Base-by-base conservation (phyloP, 1,284 basidiomycete species). In the Ganoderma meredithae region DNA sequence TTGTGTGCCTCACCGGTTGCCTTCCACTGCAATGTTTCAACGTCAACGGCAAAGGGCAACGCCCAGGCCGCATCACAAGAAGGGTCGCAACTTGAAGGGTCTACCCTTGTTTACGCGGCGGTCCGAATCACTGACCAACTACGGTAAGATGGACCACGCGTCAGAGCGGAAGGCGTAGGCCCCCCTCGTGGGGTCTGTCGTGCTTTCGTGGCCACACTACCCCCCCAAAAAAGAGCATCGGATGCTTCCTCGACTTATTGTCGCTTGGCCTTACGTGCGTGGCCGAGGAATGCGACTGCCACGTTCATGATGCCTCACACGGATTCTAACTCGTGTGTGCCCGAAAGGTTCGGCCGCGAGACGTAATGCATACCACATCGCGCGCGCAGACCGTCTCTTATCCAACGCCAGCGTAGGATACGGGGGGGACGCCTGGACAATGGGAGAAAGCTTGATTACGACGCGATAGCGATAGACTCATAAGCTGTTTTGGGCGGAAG, bases 231-330 rank as follows among this genome's bases (percentile, higher is more conserved):
- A 15, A 22, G 36, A 59, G 36, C n/a, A 5, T 7, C 22, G 19
- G 7, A 39, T 25, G 39, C n/a, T 27, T 43, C 58, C 9, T 17
- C 19, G 39, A 15, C 19, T 3, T 19, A 39, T 15, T 41, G 10
- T 47, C 10, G 19, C 43, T 52, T 41, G 40, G 60, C 19, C 12
- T 66, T 66, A 66, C 65, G 65, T 66, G 65, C 25, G 31, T 52
- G 33, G 49, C 22, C 39, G 27, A 31, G 41, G 60, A 62, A 58
- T 15, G 65, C 60, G 60, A 55, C 52, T 43, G 19, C 53, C 65
- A 62, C 65, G 65, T 66, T 66, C 15, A 62, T 66, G 65, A 66
- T 66, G 65, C 39, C 41, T 31, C 49, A 12, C 36, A 31, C 22
- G 52, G 27, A 40, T 56, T 15, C 25, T 53, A 8, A 13, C 25